Percentiles rank a stretch among this genome's conserved stretches.
Evolutionary conservation across 805 yeast genomes (phyloP).

Genomic region (Saccharomycopsis microspora): DNA sequence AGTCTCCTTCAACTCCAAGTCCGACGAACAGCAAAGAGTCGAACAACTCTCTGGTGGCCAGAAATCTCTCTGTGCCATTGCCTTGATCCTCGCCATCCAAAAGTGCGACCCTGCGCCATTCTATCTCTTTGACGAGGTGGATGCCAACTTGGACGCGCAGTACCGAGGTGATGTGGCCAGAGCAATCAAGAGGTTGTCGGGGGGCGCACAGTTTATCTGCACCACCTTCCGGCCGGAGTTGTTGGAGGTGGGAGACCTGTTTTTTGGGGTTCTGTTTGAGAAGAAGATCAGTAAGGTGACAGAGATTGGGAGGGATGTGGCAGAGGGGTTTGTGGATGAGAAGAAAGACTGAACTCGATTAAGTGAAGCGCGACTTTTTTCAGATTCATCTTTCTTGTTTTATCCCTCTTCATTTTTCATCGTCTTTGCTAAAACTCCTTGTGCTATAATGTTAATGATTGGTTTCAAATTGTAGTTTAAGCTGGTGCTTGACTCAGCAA

Average conservation of each 20-base stretch:
- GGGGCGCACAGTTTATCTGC: conserved; percentile 80
- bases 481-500: too few relatives aligned
- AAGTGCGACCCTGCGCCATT: conserved; percentile 96
- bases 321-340: too few relatives aligned
- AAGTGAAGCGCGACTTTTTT: too few relatives aligned
- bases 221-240: conserved; percentile 94
- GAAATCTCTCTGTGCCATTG: conserved; percentile 91
- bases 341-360: too few relatives aligned
- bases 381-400: too few relatives aligned
- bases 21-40: conserved; percentile 75
- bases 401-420: too few relatives aligned
- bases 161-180: conserved; percentile 81
- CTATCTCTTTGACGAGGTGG: conserved; percentile 91
- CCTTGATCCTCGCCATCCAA: conserved; percentile 88
- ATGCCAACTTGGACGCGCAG: conserved; percentile 89
- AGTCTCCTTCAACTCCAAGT: conserved; percentile 81
- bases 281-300: conserved; percentile 72
- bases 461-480: too few relatives aligned
- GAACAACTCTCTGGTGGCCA: conserved; percentile 97
- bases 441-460: too few relatives aligned
- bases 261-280: conserved; percentile 77
- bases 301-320: conserved; percentile 48
- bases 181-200: conserved; percentile 54
- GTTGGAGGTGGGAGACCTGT: conserved; percentile 76
- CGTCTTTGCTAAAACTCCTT: too few relatives aligned